Evolutionary conservation across 2,329 filamentous ascomycete species (phyloP), one percentile per base, ranked within the genome.

Genomic region (Purpureocillium lavendulum): DNA sequence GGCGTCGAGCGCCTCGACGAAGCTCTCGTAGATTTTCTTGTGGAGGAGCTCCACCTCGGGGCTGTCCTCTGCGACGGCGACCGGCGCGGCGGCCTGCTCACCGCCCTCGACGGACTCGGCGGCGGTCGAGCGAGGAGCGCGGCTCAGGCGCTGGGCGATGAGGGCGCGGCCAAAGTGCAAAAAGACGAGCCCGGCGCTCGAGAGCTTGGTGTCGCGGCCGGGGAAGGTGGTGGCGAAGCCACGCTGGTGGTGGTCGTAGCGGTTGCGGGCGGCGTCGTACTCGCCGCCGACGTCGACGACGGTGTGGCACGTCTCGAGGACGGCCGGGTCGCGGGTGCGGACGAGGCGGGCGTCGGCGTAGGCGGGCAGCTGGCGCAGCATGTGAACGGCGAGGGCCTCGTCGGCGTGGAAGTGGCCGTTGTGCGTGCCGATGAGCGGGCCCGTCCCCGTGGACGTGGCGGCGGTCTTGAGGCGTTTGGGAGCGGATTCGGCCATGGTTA

Each of bases 331-430:
- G 55, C 92, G 85, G 35, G 89, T 95, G 52, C 92, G 88, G 37
- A 95, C 71, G 33, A 98, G 82, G 33, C 72, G 60, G 18, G 87
- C 82, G 50, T 74, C 66, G 40, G 72, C 62, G 70, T 97, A 98
- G 43, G 81, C 68, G 16, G 92, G 90, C 14, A 97, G 83, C 41
- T 84, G 77, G 49, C 88, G 87, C 51, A 98, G 84, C 73, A 98
- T 87, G 71, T 94, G 88, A 48, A 98, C 89, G 42, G 92, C 92
- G 33, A 98, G 80, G 45, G 92, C 90, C 70, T 98, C 92, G 64
- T 98, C 92, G 61, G 92, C 92, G 70, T 98, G 92, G 75, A 98
- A 98, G 71, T 96, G 88, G 51, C 92, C 92, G 67, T 84, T 96
- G 76, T 98, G 92, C 24, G 92, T 98, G 57, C 89, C 92, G 59